Base-by-base conservation (phyloP, 169 alveolate genomes). In the Cryptosporidium canis region DNA sequence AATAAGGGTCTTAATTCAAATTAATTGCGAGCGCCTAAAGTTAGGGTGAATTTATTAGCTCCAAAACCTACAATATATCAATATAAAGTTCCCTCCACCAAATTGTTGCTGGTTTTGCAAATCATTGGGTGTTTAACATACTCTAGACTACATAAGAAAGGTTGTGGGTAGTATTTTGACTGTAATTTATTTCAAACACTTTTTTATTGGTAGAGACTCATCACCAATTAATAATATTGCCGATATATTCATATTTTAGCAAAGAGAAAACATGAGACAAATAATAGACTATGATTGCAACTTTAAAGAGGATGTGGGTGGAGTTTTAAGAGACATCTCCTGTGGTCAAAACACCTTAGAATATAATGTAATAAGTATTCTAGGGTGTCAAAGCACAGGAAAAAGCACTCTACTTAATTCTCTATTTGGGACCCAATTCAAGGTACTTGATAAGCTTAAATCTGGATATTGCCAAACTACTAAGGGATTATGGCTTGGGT, bases 381-480 rank as follows among this genome's bases (percentile, higher is more conserved):
- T 96, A 43, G 98, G 98, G 27, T 93, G 96, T 44, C 98, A 96
- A 90, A 94, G 97, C 90, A 96, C 98, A 83, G 98, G 98, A 37
- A 96, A 96, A 91, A 96, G 98, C 92, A 90, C 95, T 45, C 77
- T 96, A 48, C 92, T 96, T 83, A 96, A 96, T 83, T 70, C 90
- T 21, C 87, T 95, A 27, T 96, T 95, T 83, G 94, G 93, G 14
- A 90, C 96, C 56, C 83, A 91, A 31, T 96, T 96, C 77, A 95
- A 93, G 61, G 96, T 94, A 37, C 93, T 96, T 96, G 94, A 96
- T 83, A 92, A 96, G 18, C 65, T 77, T 45, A 85, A 71, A 82
- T 67, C 67, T 47, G 98, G 98, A n/a, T 96, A 94, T 66, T 85
- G 96, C 41, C 98, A 95, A 90, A 96, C 98, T 43, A 96, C 98